Percentiles rank a stretch among this genome's conserved stretches.
phyloP scores from a whole-genome alignment of 208 protist species.

The Naegleria fowleri region DNA sequence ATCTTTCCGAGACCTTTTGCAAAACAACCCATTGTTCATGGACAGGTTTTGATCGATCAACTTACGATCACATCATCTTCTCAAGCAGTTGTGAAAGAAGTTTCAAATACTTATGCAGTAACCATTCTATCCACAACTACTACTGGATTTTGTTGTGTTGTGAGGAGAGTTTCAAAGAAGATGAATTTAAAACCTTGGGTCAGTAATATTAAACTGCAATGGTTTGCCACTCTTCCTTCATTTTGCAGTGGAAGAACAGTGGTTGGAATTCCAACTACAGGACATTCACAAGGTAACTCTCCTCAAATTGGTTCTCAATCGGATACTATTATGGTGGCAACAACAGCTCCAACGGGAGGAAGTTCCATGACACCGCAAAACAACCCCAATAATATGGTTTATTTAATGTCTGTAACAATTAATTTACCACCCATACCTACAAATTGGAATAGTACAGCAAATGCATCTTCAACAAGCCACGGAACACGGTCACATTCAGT shows the following conservation, averaged over 20 bases:
- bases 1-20: not conserved
- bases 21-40: constrained; percentile 7
- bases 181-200: not conserved
- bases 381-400: not conserved
- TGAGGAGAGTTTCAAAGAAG: not conserved
- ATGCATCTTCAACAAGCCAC: not conserved
- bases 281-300: not conserved
- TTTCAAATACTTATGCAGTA: not conserved
- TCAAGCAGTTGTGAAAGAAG: not conserved
- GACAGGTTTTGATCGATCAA: not conserved
- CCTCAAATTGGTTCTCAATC: not conserved
- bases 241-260: not conserved
- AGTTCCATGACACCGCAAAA: not conserved
- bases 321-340: not conserved
- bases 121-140: not conserved
- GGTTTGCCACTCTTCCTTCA: not conserved
- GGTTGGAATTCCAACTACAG: not conserved
- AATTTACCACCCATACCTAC: constrained; percentile 3
- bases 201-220: not conserved
- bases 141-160: not conserved
- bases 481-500: not conserved
- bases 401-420: constrained; percentile 13
- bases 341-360: not conserved
- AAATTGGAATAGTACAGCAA: not conserved
- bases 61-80: not conserved